Base-by-base conservation (phyloP, 352 stramenopile genomes). In the Globisporangium barbulae region DNA sequence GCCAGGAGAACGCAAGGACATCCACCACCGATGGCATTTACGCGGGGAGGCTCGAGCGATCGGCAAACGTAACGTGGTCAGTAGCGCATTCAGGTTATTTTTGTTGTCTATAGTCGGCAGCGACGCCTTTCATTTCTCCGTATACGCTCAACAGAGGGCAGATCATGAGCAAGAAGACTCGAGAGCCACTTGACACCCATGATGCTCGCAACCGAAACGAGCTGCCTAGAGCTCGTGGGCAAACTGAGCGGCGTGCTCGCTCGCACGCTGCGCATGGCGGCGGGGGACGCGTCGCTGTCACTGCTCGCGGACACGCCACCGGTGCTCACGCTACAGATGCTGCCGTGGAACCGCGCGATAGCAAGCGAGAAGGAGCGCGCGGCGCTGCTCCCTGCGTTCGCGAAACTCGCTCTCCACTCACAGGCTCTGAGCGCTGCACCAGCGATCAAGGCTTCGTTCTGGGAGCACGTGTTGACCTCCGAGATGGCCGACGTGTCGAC, bases 401-500 rank as follows among this genome's bases (percentile, higher is more conserved):
- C 39, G 5, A 33, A n/a, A 3, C 54, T 61, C 8, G 39, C 22
- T 35, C 3, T 30, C 31, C 54, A 61, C 37, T 47, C 54, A 2
- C 54, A 25, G 13, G 6, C 22, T 19, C 37, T 61, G 22, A n/a
- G 6, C 10, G 25, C 54, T 7, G 17, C 9, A 7, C 39, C 39
- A 4, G 33, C 21, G 6, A 15, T 33, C 22, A 61, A 61, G 54
- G n/a, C 21, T 15, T 15, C 22, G 15, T 39, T 61, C 7, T 61
- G 54, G 54, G 12, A 30, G 37, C 7, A 9, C 2, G 37, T 61
- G 0, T 22, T 61, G 13, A 17, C 37, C 1, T 61, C 54, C 22
- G 39, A 61, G 12, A 61, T 61, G 54, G 30, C 30, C 17, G 54
- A 61, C 39, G 35, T n/a, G 17, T 61, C 54, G 54, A 61, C 54